Evolutionary conservation across 192 early-diverging fungal species (phyloP).

Genomic region (Podila epicladia): DNA sequence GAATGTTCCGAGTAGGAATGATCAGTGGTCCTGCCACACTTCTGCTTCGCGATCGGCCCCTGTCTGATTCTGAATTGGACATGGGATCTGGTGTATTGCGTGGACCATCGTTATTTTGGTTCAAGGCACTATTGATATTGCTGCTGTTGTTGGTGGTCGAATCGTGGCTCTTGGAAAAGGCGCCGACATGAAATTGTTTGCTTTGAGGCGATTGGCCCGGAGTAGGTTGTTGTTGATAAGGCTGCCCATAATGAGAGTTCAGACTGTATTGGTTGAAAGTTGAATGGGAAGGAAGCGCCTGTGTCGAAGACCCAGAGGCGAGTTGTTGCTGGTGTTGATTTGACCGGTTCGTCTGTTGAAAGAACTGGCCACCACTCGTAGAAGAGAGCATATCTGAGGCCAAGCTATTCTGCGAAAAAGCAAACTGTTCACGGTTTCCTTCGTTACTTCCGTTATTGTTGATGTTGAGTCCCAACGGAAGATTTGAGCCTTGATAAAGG

Average conservation of each 20-base stretch:
- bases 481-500: background rate
- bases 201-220: background rate
- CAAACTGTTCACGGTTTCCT: too few relatives aligned
- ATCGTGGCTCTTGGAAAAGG: background rate
- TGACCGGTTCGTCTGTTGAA: too few relatives aligned
- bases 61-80: background rate
- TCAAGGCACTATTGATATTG: background rate
- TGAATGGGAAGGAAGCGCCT: constrained; percentile 7
- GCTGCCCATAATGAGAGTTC: too few relatives aligned
- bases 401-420: too few relatives aligned
- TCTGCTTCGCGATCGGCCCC: background rate
- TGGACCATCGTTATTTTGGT: background rate
- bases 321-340: background rate
- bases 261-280: background rate
- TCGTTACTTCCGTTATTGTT: constrained; percentile 7
- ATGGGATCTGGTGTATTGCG: too few relatives aligned
- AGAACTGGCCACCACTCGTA: background rate
- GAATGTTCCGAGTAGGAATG: background rate
- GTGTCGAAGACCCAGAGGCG: background rate
- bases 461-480: background rate
- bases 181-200: background rate
- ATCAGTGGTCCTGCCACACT: background rate
- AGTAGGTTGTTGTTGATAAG: constrained; percentile 7
- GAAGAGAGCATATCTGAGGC: background rate
- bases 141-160: background rate